Evolutionary conservation across 495 filamentous ascomycete genomes (phyloP), one percentile per base, ranked within the genome.

Genomic region (Talaromyces borbonicus): DNA sequence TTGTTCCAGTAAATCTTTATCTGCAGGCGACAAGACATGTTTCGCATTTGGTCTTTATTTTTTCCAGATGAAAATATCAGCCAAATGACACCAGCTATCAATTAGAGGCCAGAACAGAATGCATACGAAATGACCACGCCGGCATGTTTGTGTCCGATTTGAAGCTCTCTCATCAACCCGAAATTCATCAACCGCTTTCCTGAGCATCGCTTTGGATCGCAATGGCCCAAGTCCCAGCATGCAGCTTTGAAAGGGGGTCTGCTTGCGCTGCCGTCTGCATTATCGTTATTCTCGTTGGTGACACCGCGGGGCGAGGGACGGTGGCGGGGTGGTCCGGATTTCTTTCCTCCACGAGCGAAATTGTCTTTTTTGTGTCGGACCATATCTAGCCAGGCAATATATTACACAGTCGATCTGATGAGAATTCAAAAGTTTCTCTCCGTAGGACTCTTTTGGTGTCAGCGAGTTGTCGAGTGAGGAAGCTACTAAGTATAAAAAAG

Each of bases 161-260:
- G 79, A 36, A 98, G 79, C 62, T 94, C 85, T 47, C 92, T 80
- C 90, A 98, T 95, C 45, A 96, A 63, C 1, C 90, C 90, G 23
- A 93, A 76, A 53, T 84, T 78, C 73, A 97, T 93, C 29, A 98
- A 73, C 44, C 84, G 78, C 68, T 98, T 96, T 11, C 92, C 92
- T 0, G 90, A 96, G 62, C 92, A 98, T 54, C 93, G 73, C 62
- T 97, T 96, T 6, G 90, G 89, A 61, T 98, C 92, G 67, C 92
- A 98, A 62, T 98, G 92, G 39, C 87, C 88, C 27, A 98, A 70
- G 62, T 98, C 92, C 92, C 92, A 98, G 59, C 90, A 95, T 27
- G 90, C 92, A 36, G 92, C 93, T 69, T 85, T 88, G 75, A 85
- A 94, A 11, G 78, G 59, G 24, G 86, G 83, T 47, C 69, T 68